These are phyloP conservation scores for Claviceps purpurea DNA, from an alignment of 2,329 filamentous ascomycete species.

Conservation along the genomic window DNA sequence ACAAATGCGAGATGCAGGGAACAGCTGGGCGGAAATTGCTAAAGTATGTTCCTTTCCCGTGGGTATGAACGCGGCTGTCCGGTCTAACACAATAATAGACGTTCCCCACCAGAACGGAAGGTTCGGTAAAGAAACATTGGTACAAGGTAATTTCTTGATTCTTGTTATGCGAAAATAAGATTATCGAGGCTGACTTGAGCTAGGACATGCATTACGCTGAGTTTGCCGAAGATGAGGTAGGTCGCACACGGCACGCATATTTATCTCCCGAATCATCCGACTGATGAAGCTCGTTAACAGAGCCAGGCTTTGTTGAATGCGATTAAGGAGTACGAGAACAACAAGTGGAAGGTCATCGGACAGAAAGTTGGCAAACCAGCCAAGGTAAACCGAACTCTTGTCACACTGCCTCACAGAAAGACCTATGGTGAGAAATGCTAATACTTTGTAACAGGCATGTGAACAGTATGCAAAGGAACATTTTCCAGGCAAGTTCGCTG, in stretches of 20 bases:
- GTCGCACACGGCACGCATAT: not conserved
- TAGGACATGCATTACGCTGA: constrained; percentile 99
- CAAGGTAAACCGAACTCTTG: constrained; percentile 38
- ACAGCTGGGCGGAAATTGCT: constrained; percentile 95
- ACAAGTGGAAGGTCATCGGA: constrained; percentile 97
- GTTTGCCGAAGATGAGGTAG: constrained; percentile 91
- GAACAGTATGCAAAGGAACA: constrained; percentile 92
- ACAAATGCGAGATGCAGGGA: constrained; percentile 83
- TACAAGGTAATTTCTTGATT: constrained; percentile 58
- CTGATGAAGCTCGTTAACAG: constrained; percentile 26
- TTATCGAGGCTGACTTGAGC: not conserved
- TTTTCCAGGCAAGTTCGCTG: constrained; percentile 43
- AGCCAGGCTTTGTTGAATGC: constrained; percentile 73
- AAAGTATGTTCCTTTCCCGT: constrained; percentile 56
- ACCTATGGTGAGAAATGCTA: constrained; percentile 3
- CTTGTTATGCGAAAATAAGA: not conserved
- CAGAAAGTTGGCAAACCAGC: constrained; percentile 95
- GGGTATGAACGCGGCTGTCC: not conserved
- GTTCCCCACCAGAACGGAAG: constrained; percentile 86
- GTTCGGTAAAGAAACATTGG: constrained; percentile 99
- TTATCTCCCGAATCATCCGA: not conserved
- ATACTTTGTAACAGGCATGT: constrained; percentile 26
- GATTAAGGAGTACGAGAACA: constrained; percentile 97
- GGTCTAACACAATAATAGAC: constrained; percentile 38
- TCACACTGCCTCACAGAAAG: not conserved